A percentile compares a stretch with the other conserved stretches of the same genome.
phyloP scores from a whole-genome alignment of 2,329 filamentous ascomycete genomes.

The Nemania serpens region DNA sequence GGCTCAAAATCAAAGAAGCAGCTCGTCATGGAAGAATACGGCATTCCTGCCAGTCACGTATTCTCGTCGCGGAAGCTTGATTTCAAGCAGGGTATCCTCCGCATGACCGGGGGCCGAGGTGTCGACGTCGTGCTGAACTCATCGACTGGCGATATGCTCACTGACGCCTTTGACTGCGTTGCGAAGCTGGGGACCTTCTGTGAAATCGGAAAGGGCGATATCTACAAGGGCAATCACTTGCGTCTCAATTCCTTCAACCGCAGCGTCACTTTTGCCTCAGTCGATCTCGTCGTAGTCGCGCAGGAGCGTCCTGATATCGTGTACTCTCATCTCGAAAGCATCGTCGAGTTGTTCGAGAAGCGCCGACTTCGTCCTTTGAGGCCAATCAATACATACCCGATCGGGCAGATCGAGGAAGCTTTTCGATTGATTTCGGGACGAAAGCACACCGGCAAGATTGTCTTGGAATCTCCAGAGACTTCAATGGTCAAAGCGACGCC shows the following conservation, averaged over 20 bases:
- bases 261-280: constrained; percentile 20
- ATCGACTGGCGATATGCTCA: constrained; percentile 33
- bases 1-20: constrained; percentile 36
- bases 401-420: constrained; percentile 40
- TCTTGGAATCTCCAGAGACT: constrained; percentile 30
- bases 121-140: constrained; percentile 24
- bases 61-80: constrained; percentile 34
- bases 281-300: constrained; percentile 22
- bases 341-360: constrained; percentile 10
- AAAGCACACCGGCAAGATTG: constrained; percentile 48
- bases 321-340: constrained; percentile 7
- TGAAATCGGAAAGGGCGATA: constrained; percentile 42
- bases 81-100: constrained; percentile 36
- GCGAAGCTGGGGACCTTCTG: constrained; percentile 41
- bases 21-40: constrained; percentile 35
- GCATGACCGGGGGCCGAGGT: constrained; percentile 31
- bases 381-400: constrained; percentile 27
- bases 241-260: constrained; percentile 44
- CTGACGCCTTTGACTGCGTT: constrained; percentile 41
- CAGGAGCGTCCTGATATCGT: constrained; percentile 19
- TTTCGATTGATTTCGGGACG: constrained; percentile 47
- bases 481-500: constrained; percentile 27
- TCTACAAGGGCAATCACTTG: constrained; percentile 40
- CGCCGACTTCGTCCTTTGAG: constrained; percentile 12
- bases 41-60: constrained; percentile 40